Base-by-base conservation (phyloP, 805 yeast genomes). In the Candida wancherniae region DNA sequence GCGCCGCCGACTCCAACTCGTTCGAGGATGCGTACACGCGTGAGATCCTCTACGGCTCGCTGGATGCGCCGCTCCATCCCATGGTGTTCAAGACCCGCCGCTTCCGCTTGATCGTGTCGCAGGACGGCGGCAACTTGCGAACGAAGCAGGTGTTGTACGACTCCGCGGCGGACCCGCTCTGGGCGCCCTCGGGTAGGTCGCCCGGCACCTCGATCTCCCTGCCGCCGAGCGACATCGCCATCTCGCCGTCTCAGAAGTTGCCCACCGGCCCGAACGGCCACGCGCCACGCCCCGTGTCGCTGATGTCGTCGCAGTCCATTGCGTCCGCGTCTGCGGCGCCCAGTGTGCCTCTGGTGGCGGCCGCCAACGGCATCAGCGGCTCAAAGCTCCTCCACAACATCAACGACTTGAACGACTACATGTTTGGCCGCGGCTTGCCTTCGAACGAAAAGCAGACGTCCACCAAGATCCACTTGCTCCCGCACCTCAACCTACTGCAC, bases 401-500 rank as follows among this genome's bases (percentile, higher is more conserved):
- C 14, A 55, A 53, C 33, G 78, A 74, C 36, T 43, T 74, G 13
- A 63, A 70, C 16, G 69, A 69, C 34, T 70, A 63, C 41, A 71
- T 74, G 72, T 74, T 73, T 50, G 80, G 80, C 9, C 67, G 72
- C 30, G 79, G 80, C 1, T 53, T 74, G 19, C 73, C 75, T 6
- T 54, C 70, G 6, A 69, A 61, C 35, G 77, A 73, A 33, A 50
- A 58, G 11, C 56, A 58, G 12, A 50, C 62, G 14, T 50, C 65
- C 9, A 68, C 74, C 4, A 74, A 74, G 38, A 45, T 73, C 2
- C 78, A 74, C 47, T 40, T 57, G 25, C 48, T 74, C 11, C 77
- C 77, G 1, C 49, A 63, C 1, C 42, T 71, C 12, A 55, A 57
- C 16, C 53, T 53, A 46, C 55, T 63, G 3, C 49, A 52, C 20